Evolutionary conservation across 1,284 basidiomycete genomes (phyloP).

Genomic region (Ustilago xerochloae): DNA sequence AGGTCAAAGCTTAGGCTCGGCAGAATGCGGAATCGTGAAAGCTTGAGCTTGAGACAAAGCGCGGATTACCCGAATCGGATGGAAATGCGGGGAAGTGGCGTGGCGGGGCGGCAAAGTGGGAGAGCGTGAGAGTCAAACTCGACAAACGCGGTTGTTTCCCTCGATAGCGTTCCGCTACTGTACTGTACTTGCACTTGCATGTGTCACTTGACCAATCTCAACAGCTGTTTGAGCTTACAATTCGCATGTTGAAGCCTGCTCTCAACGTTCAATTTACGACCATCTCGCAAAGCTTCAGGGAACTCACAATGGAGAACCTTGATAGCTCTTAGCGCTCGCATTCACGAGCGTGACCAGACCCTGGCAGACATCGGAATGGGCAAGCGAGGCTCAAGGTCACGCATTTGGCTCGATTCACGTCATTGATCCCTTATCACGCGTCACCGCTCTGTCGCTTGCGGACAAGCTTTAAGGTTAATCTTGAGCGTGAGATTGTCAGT

Average conservation of each 20-base stretch:
- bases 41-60: conserved; percentile 5
- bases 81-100: neutral
- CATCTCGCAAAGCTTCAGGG: too few species aligned
- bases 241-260: too few species aligned
- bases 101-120: neutral
- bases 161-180: neutral
- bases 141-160: neutral
- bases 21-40: conserved; percentile 26
- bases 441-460: conserved; percentile 9
- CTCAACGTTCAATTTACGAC: too few species aligned
- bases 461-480: neutral
- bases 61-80: neutral
- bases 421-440: conserved; percentile 5
- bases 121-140: neutral
- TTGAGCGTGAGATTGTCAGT: too few species aligned
- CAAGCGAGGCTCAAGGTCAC: conserved; percentile 5
- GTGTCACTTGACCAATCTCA: conserved; percentile 7
- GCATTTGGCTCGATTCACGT: conserved; percentile 13
- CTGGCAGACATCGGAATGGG: conserved; percentile 1
- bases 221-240: neutral
- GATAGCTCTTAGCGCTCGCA: too few species aligned
- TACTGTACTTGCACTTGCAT: too few species aligned
- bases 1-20: neutral
- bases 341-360: conserved; percentile 5
- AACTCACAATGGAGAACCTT: too few species aligned